phyloP scores from a whole-genome alignment of 805 yeast species.

The Ogataea paradorogensis region DNA sequence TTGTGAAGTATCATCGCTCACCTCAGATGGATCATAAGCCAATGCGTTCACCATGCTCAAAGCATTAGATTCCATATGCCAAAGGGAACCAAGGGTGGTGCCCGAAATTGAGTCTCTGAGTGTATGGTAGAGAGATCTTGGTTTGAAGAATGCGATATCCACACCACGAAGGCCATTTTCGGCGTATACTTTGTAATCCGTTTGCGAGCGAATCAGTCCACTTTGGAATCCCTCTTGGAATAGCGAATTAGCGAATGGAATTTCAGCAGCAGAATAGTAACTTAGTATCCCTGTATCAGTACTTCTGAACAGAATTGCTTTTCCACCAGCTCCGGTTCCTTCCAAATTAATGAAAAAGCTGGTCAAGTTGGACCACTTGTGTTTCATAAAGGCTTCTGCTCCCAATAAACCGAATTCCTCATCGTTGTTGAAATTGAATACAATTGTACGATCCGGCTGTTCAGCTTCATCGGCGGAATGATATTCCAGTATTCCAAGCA shows the following conservation, averaged over 20 bases:
- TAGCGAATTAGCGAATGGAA: slow-evolving; percentile 76
- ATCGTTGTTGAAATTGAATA: slow-evolving; percentile 84
- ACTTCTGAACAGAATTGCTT: slow-evolving; percentile 79
- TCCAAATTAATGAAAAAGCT: slow-evolving; percentile 75
- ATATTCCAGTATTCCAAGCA: slow-evolving; percentile 65
- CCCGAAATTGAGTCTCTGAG: slow-evolving; percentile 63
- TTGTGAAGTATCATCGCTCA: slow-evolving; percentile 33
- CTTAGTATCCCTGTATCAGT: slow-evolving; percentile 71
- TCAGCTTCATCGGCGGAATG: slow-evolving; percentile 32
- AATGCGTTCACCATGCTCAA: slow-evolving; percentile 55
- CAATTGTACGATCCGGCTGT: slow-evolving; percentile 67
- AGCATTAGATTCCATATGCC: slow-evolving; percentile 80
- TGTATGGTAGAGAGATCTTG: slow-evolving; percentile 84
- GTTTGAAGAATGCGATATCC: slow-evolving; percentile 86
- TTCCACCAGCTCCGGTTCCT: slow-evolving; percentile 92
- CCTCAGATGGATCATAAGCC: slow-evolving; percentile 34
- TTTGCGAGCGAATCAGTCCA: slow-evolving; percentile 71
- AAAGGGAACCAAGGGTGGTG: slow-evolving; percentile 63
- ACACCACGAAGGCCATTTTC: slow-evolving; percentile 74
- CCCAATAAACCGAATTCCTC: slow-evolving; percentile 89
- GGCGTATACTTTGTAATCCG: slow-evolving; percentile 76
- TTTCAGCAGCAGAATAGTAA: slow-evolving; percentile 50
- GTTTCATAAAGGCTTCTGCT: slow-evolving; percentile 67
- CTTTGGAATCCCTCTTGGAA: slow-evolving; percentile 83
- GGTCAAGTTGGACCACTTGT: slow-evolving; percentile 66